phyloP scores from a whole-genome alignment of 441 rosid species.

The Mallotus japonicus region DNA sequence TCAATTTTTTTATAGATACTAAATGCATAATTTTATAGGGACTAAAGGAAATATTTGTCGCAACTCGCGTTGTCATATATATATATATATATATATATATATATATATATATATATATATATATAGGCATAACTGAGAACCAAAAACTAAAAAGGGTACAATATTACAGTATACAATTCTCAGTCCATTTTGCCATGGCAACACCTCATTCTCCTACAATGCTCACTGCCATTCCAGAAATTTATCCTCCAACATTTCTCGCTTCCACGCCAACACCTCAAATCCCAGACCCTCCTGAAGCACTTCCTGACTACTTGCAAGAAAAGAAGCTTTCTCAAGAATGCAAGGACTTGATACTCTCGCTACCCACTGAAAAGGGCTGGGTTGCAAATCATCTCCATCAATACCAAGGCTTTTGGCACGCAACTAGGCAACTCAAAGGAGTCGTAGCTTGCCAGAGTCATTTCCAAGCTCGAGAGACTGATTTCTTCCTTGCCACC shows the following conservation, averaged over 20 bases:
- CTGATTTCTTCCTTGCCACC: constrained; percentile 48
- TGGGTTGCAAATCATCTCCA: constrained; percentile 39
- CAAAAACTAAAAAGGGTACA: no score
- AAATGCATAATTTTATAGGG: no score
- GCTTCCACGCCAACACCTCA: neutral
- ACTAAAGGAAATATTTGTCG: no score
- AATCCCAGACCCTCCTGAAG: neutral
- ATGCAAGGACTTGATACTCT: constrained; percentile 33
- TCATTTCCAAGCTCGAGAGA: constrained; percentile 41
- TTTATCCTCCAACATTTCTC: neutral
- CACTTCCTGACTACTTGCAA: constrained; percentile 26
- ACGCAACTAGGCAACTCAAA: constrained; percentile 30
- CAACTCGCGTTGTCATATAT: no score
- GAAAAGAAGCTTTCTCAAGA: constrained; percentile 35
- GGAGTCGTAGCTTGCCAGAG: constrained; percentile 37
- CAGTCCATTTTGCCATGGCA: neutral
- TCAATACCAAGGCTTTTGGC: constrained; percentile 49
- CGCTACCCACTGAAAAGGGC: constrained; percentile 42
- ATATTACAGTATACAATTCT: no score
- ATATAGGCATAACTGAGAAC: no score
- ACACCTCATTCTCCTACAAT: neutral
- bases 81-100: no score
- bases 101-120: no score
- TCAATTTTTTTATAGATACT: no score
- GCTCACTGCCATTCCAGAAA: neutral